These are phyloP conservation scores for Raphanus raphanistrum DNA, from an alignment of 345 rosid species.

Conservation along the genomic window DNA sequence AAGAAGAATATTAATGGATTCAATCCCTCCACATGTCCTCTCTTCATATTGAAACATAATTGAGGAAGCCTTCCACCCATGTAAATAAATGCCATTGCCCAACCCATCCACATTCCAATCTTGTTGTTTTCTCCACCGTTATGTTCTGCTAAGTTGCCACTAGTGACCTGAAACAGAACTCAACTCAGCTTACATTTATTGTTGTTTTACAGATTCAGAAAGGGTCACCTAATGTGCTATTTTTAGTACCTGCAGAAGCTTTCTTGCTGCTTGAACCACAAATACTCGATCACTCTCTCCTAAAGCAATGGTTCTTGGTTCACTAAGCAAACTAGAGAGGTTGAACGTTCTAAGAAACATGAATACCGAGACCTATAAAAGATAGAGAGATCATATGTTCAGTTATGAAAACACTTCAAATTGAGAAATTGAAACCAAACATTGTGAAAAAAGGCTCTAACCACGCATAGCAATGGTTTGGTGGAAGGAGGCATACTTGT, in stretches of 20 bases:
- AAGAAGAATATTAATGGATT: too few species aligned
- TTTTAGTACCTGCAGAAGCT: constrained; percentile 32
- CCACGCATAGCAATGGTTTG: constrained; percentile 68
- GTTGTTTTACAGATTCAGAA: background rate
- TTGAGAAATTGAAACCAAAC: background rate
- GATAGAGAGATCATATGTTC: background rate
- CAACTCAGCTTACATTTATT: background rate
- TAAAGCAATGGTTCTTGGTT: constrained; percentile 25
- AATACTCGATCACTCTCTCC: constrained; percentile 47
- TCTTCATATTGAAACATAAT: constrained; percentile 70
- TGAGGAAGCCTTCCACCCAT: constrained; percentile 95
- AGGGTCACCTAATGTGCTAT: background rate
- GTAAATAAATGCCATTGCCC: constrained; percentile 89
- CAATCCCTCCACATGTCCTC: constrained; percentile 51
- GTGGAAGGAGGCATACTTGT: constrained; percentile 41
- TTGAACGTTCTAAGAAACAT: constrained; percentile 55
- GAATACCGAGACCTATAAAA: constrained; percentile 47
- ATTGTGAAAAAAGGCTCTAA: constrained; percentile 28
- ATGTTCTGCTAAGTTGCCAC: constrained; percentile 35
- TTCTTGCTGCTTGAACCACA: constrained; percentile 52
- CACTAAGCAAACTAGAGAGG: constrained; percentile 38
- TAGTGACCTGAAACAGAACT: constrained; percentile 45
- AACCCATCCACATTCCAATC: constrained; percentile 64
- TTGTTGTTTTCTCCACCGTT: constrained; percentile 21
- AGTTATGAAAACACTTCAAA: background rate